Evolutionary conservation across 106 monocot species (phyloP), one percentile per base, ranked within the genome.

Genomic region (Dendrobium nobile): DNA sequence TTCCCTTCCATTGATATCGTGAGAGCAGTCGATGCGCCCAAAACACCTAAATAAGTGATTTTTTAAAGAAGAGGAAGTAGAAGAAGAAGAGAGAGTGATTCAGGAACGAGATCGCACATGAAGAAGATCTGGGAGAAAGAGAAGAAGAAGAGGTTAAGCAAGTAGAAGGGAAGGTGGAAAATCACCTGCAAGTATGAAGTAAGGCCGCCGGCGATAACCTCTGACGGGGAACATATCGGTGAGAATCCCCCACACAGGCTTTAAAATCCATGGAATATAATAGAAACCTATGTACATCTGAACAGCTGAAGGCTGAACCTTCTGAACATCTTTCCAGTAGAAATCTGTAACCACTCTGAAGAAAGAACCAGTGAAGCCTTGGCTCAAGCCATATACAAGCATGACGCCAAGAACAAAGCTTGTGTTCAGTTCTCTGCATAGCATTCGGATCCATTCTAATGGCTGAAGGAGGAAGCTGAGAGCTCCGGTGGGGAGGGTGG

Each of bases 241-340:
- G 68, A 95, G 85, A 40, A 95, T 26, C 9, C 95, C 95, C 95
- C 95, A 95, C 37, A 92, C 20, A 2, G 95, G 95, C 78, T 95
- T 95, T 85, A 92, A 80, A 2, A 95, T 73, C 90, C 87, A 90
- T 0, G 95, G 92, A 44, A 95, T 79, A 72, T 80, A 88, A 48
- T 82, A 85, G 65, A 92, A 40, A 9, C 88, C 92, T 8, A 54
- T 42, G 77, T 84, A 90, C 75, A 95, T 67, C 77, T 95, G 95
- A 22, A 87, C 88, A 11, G 55, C 58, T 0, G 95, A 92, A 0
- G 95, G 95, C 81, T 95, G 95, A 28, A 90, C 79, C 77, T 83
- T 84, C 79, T 95, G 95, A 18, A 92, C 95, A 55, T 95, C 95
- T 80, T 95, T 95, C 95, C 95, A 95, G 88, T 95, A 95, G 87